A percentile compares a stretch with the other conserved stretches of the same genome.
These are phyloP conservation scores for Stentor coeruleus DNA, from an alignment of 73 alveolate genomes.

Conservation along the genomic window DNA sequence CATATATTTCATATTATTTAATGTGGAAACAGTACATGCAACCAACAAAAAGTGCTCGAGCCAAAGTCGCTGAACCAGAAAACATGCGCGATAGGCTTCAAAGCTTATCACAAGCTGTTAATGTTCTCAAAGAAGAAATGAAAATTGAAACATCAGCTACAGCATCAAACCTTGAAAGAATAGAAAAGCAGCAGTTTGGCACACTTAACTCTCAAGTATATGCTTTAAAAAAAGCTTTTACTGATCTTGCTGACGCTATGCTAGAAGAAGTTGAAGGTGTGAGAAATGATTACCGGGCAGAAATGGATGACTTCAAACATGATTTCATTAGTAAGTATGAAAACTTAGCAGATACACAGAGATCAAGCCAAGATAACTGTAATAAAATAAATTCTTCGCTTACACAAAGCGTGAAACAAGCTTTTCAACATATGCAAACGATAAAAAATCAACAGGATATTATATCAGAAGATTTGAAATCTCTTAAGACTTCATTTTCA, in stretches of 20 bases:
- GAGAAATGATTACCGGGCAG: neutral
- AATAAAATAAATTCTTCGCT: neutral
- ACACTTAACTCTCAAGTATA: neutral
- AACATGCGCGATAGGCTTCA: constrained; percentile 17
- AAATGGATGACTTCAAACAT: neutral
- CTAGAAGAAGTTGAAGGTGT: constrained; percentile 20
- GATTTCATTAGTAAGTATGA: neutral
- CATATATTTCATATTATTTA: neutral
- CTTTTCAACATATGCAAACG: constrained; percentile 22
- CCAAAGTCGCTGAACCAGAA: neutral
- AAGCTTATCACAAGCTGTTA: constrained; percentile 5
- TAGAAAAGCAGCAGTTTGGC: constrained; percentile 3
- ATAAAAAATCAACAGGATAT: neutral
- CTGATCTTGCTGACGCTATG: constrained; percentile 14
- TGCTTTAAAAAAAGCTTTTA: constrained; percentile 7
- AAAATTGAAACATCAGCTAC: constrained; percentile 4
- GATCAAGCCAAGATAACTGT: neutral
- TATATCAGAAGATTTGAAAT: neutral
- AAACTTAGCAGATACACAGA: neutral
- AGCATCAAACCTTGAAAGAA: constrained; percentile 11
- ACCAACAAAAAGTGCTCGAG: constrained; percentile 15
- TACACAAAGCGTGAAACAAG: constrained; percentile 13
- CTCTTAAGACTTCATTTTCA: neutral
- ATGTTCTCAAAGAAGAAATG: constrained; percentile 1
- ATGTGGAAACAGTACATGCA: constrained; percentile 21